Conservation (phyloP, 2,329 filamentous ascomycete genomes). For the Pseudopithomyces chartarum region DNA sequence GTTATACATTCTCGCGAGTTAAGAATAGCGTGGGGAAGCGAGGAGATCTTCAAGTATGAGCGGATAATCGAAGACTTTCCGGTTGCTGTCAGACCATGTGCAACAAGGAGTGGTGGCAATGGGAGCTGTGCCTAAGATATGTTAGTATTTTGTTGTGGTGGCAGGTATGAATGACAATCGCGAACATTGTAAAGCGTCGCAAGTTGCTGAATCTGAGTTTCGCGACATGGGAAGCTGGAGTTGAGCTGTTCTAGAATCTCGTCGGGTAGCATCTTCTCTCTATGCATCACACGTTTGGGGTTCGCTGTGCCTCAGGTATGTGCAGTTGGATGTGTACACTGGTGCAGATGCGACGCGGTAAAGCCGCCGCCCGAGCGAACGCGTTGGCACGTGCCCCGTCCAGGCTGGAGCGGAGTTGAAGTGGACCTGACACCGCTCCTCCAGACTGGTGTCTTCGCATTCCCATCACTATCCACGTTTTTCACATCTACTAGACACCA, state of each 20-base stretch:
- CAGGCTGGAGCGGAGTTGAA: too few species aligned
- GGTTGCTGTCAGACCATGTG: slow-evolving; percentile 85
- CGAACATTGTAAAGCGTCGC: slow-evolving; percentile 52
- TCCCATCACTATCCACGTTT: too few species aligned
- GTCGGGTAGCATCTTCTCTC: slow-evolving; percentile 43
- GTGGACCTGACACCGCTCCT: too few species aligned
- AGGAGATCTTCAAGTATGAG: slow-evolving; percentile 61
- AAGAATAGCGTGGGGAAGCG: slow-evolving; percentile 64
- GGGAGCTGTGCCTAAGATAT: slow-evolving; percentile 64
- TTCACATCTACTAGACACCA: too few species aligned
- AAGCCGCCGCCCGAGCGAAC: slow-evolving; percentile 1
- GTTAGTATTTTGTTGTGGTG: slow-evolving; percentile 19
- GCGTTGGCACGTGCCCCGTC: slow-evolving; percentile 11
- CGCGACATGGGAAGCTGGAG: slow-evolving; percentile 49
- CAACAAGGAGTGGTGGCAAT: slow-evolving; percentile 73
- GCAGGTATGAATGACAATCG: neutral
- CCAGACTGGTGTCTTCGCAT: too few species aligned
- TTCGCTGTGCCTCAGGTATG: neutral
- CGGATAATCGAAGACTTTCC: slow-evolving; percentile 78
- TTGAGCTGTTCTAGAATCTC: slow-evolving; percentile 43
- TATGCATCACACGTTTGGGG: neutral
- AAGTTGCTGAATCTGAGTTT: slow-evolving; percentile 54
- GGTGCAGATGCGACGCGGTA: slow-evolving; percentile 4
- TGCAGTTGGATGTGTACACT: too few species aligned
- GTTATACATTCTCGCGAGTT: slow-evolving; percentile 79